A percentile compares a stretch with the other conserved stretches of the same genome.
These are phyloP conservation scores for Botrytis galanthina DNA, from an alignment of 2,329 filamentous ascomycete genomes.

Conservation along the genomic window DNA sequence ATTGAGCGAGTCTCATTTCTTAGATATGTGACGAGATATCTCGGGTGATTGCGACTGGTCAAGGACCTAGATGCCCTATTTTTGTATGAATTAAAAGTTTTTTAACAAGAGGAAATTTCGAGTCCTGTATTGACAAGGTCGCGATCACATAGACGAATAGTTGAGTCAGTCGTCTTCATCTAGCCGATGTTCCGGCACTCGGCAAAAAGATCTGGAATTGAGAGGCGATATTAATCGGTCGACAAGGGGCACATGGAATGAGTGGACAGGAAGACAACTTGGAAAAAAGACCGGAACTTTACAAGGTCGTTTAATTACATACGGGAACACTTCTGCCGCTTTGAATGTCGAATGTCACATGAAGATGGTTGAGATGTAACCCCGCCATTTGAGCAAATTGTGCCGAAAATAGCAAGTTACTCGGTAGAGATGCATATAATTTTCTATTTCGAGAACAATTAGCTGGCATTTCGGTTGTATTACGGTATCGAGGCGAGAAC, in stretches of 20 bases:
- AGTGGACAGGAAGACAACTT: not conserved
- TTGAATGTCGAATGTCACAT: not conserved
- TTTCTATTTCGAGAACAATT: slow-evolving; percentile 16
- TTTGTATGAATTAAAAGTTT: not conserved
- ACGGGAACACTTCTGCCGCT: not conserved
- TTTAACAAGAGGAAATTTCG: no score
- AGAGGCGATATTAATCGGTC: not conserved
- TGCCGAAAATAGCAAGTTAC: slow-evolving; percentile 13
- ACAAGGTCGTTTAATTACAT: not conserved
- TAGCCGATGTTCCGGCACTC: not conserved
- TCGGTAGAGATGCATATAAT: not conserved
- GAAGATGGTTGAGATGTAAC: not conserved
- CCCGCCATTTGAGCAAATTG: not conserved
- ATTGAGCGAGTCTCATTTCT: not conserved
- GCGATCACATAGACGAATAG: not conserved
- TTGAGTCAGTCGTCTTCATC: not conserved
- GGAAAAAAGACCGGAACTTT: not conserved
- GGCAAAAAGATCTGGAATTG: not conserved
- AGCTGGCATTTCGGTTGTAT: not conserved
- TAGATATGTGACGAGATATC: not conserved
- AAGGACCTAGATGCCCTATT: not conserved
- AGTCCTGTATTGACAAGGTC: not conserved
- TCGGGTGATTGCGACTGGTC: not conserved
- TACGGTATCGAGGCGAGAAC: not conserved
- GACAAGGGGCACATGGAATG: not conserved